Base-by-base conservation (phyloP, 805 yeast species). In the Priceomyces fermenticarens region DNA sequence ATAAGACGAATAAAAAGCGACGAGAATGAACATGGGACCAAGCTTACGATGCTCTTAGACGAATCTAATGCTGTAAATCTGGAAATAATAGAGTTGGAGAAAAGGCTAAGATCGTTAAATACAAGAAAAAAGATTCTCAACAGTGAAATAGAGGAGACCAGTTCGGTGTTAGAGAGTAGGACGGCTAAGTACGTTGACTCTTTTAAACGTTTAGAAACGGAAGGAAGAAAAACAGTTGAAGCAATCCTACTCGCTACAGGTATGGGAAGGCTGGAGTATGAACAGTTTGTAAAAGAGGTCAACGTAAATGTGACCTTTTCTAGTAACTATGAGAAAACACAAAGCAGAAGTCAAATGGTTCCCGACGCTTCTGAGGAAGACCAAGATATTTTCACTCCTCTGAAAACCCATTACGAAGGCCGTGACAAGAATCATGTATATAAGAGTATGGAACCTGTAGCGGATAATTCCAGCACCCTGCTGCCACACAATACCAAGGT, bases 121-220 rank as follows among this genome's bases (percentile, higher is more conserved):
- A 47, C 47, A 2, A 72, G 69, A 50, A 67, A 67, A 38, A 46
- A 42, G 9, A 43, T 65, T 3, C 39, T 78, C 0, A 48, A 52
- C 8, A 39, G 47, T 8, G 81, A 77, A 48, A 56, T 77, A 23
- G 58, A 62, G 17, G 67, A 66, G 13, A 67, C 81, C 0, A 69
- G 73, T 47, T 75, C 81, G 2, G 65, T 77, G 3, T 47, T 78
- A 17, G 82, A 77, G 41, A 72, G 77, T 42, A 68, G 63, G 45
- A 53, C 77, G 0, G 70, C 77, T 10, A 65, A 65, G 32, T 73
- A 70, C 43, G 68, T 68, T 11, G 72, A 71, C 29, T 51, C 66
- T 20, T 67, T 75, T 35, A 59, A 58, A 20, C 58, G 56, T 3
- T 53, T 73, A 17, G 78, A 74, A 35, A 41, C 30, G 2, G 47